Evolutionary conservation across 345 rosid genomes (phyloP), one percentile per base, ranked within the genome.

Genomic region (Melaleuca alternifolia): DNA sequence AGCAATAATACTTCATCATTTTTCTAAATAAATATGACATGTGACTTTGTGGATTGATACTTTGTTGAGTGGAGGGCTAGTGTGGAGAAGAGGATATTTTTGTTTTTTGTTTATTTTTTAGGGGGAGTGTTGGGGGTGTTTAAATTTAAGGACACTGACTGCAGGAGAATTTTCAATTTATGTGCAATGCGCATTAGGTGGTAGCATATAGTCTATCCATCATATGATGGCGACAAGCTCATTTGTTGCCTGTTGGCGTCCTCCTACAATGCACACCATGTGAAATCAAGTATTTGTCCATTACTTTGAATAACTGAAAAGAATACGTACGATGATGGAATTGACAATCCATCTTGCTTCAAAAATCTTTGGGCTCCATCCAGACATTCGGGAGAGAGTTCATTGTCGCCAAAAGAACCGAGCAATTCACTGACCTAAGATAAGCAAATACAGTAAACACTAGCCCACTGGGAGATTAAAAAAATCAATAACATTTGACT

Each of bases 371-470:
- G 98, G n/a, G 99, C 99, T 89, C 99, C 99, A 91, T 97, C 99
- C 85, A 97, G 98, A 90, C 99, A 96, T 88, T 97, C 99, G 21
- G 99, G 99, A 88, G 99, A 97, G 81, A 97, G 94, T 93, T 97
- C 99, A 92, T 97, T 97, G 92, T 97, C 99, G 79, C 99, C 99
- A 90, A 97, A 95, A 89, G 99, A 96, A 83, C 99, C 99, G 54
- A 97, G 91, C 90, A 97, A 89, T 86, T 97, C 99, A 85, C 99
- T 97, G 62, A 97, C 99, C 99, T 97, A 77, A 71, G 86, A 62
- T 90, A 48, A 87, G 54, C 87, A 93, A 85, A 86, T 84, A 88
- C 84, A 90, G 50, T 76, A 50, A 76, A 88, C 46, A 51, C 50
- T 50, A 62, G 51, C 24, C 48, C 75, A 44, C 33, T 12, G 24